Evolutionary conservation across 75 land plant species (phyloP), one percentile per base, ranked within the genome.

Genomic region (Pinus tabuliformis): DNA sequence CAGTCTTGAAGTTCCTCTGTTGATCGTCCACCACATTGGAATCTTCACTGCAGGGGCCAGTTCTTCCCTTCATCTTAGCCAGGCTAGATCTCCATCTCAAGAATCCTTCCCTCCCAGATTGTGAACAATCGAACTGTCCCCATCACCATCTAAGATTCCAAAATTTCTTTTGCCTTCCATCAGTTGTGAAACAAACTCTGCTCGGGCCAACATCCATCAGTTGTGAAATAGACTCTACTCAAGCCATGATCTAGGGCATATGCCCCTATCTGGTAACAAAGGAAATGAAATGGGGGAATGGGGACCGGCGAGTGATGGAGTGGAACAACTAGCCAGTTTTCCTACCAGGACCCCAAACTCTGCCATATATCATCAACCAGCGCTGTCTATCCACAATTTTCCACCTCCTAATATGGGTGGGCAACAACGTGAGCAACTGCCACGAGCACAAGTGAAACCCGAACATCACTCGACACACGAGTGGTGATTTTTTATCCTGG

Each of bases 391-490:
- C 39, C 4, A 4, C n/a, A 18, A 5, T 18, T 5, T 20, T 58
- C 4, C 59, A 20, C 59, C 59, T 20, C 59, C 4, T 15, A 52
- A 9, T 39, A 21, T 66, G 0, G 17, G 21, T 49, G 33, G 70
- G 11, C 21, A 20, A 16, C 6, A 17, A 0, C 0, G 52, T 45
- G 52, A 68, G 42, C 71, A 42, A 45, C 71, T 22, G 37, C 21
- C 45, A 30, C 14, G 7, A 33, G 8, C 52, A 39, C 71, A 68
- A 68, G 52, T 68, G 71, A 68, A n/a, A 68, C 71, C 52, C 71
- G 0, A 45, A 7, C 9, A 7, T 45, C 6, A 45, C 52, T 8
- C 9, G 52, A 1, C 52, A 45, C 6, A 6, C 9, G 8, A 7
- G 52, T 8, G 0, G 8, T 45, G 52, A 45, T 37, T 37, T 37